These are phyloP conservation scores for Mentha longifolia DNA, from an alignment of 257 asterid genomes.

Conservation along the genomic window DNA sequence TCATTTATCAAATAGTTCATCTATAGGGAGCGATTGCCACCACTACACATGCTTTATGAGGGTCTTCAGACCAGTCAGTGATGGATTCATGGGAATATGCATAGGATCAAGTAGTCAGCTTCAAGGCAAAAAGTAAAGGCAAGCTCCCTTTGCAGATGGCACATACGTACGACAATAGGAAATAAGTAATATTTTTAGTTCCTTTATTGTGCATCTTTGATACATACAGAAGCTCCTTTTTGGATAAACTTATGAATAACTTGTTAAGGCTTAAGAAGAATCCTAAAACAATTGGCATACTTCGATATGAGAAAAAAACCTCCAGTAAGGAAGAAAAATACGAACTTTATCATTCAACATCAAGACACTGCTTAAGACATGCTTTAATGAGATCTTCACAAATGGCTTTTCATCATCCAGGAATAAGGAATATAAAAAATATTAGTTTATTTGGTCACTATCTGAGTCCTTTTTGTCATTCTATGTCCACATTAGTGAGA, in stretches of 20 bases:
- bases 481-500: background rate
- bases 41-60: conserved; percentile 1
- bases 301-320: background rate
- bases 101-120: conserved; percentile 6
- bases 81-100: conserved; percentile 6
- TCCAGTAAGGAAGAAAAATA: background rate
- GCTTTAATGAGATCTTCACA: background rate
- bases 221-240: background rate
- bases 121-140: conserved; percentile 3
- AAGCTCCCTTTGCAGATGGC: background rate
- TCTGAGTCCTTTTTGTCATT: background rate
- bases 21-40: background rate
- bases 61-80: background rate
- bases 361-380: background rate
- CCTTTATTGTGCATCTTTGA: background rate
- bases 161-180: background rate
- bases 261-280: conserved; percentile 13
- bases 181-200: background rate
- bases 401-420: background rate
- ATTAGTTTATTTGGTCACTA: conserved; percentile 5
- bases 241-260: background rate
- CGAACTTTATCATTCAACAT: background rate
- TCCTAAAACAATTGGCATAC: background rate
- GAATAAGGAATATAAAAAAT: background rate
- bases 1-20: conserved; percentile 6